phyloP scores from a whole-genome alignment of 2,329 filamentous ascomycete species.

The Chaetomium sp. region DNA sequence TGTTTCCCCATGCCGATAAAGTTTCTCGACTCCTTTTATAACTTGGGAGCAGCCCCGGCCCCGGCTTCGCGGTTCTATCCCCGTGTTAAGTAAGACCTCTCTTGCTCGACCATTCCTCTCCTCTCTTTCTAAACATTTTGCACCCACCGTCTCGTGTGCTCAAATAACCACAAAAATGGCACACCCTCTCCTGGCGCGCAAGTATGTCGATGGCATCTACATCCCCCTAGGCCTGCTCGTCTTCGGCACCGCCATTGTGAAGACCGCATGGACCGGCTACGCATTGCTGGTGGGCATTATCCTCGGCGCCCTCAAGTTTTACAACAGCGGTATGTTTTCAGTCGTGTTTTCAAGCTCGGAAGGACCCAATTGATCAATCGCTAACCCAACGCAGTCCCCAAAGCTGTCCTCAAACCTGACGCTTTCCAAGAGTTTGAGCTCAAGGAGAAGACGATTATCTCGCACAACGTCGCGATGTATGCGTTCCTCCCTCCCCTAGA shows the following conservation, averaged over 20 bases:
- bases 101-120: neutral
- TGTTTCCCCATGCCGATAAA: slow-evolving; percentile 6
- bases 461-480: slow-evolving; percentile 96
- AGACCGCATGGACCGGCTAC: slow-evolving; percentile 68
- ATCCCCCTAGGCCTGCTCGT: slow-evolving; percentile 76
- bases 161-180: slow-evolving; percentile 29
- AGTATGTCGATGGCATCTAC: slow-evolving; percentile 73
- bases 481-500: slow-evolving; percentile 19
- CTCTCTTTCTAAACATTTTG: too few relatives aligned
- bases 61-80: neutral
- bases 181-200: slow-evolving; percentile 45
- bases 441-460: slow-evolving; percentile 89
- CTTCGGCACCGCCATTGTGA: slow-evolving; percentile 68
- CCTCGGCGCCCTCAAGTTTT: slow-evolving; percentile 66
- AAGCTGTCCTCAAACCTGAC: slow-evolving; percentile 79
- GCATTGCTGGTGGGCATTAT: slow-evolving; percentile 60
- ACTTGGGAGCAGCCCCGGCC: neutral
- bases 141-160: too few relatives aligned
- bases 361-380: neutral
- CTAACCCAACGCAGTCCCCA: slow-evolving; percentile 48
- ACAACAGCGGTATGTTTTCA: slow-evolving; percentile 56
- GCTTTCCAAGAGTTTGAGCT: slow-evolving; percentile 89
- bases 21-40: slow-evolving; percentile 4
- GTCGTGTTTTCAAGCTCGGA: neutral
- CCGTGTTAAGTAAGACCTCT: neutral